phyloP scores from a whole-genome alignment of 192 early-diverging fungal genomes.

The Coemansia pectinata region DNA sequence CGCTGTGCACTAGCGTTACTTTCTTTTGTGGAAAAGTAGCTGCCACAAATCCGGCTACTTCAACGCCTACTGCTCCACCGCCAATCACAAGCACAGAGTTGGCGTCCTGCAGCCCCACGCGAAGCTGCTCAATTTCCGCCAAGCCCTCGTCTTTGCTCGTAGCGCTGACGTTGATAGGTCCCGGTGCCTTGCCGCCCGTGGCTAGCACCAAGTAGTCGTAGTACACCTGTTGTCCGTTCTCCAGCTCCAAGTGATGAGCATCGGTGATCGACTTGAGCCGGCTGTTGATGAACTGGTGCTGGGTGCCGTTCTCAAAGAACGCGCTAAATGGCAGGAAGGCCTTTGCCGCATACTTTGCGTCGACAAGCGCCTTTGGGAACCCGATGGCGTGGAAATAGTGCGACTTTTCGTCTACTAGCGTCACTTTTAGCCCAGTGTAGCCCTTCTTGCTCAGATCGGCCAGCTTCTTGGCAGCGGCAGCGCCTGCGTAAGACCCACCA shows the following conservation, averaged over 20 bases:
- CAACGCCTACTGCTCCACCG: conserved; percentile 64
- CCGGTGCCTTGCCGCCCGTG: conserved; percentile 55
- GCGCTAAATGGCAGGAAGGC: conserved; percentile 57
- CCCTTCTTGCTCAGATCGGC: conserved; percentile 33
- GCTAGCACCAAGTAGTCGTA: conserved; percentile 62
- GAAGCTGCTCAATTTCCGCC: conserved; percentile 33
- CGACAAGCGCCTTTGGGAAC: conserved; percentile 53
- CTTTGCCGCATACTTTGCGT: conserved; percentile 52
- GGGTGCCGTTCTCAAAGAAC: conserved; percentile 38
- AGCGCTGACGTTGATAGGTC: conserved; percentile 39
- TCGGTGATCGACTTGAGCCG: conserved; percentile 20
- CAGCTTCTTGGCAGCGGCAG: conserved; percentile 43
- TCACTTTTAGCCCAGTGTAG: conserved; percentile 49
- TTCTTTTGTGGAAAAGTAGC: conserved; percentile 43
- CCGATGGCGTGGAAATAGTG: conserved; percentile 62
- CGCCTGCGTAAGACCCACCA: conserved; percentile 60
- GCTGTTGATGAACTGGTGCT: conserved; percentile 54
- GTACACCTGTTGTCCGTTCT: conserved; percentile 34
- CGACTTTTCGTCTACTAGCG: conserved; percentile 58
- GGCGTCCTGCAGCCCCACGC: conserved; percentile 43
- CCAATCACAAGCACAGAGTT: conserved; percentile 59
- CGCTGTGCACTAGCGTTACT: conserved; percentile 57
- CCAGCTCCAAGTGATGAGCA: conserved; percentile 44
- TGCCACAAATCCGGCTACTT: conserved; percentile 61
- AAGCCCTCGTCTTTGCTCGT: conserved; percentile 43